A percentile compares a stretch with the other conserved stretches of the same genome.
phyloP scores from a whole-genome alignment of 306 rosid species.

The Fragaria vesca region DNA sequence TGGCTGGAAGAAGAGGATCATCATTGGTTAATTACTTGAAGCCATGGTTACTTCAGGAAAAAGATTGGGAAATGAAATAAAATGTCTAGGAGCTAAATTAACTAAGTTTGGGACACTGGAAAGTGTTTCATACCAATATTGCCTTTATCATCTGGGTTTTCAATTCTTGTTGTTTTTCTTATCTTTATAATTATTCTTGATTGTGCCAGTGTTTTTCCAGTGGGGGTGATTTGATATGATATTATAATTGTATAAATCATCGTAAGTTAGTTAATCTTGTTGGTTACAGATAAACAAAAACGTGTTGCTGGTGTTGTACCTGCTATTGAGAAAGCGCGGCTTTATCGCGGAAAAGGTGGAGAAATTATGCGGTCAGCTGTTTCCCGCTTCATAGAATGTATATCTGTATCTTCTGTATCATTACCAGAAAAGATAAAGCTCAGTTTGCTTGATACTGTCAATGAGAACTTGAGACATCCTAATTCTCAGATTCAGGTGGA shows the following conservation, averaged over 20 bases:
- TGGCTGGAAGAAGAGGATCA: not conserved
- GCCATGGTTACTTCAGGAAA: not conserved
- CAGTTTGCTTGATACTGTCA: slow-evolving; percentile 71
- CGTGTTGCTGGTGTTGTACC: slow-evolving; percentile 75
- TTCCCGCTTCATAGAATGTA: slow-evolving; percentile 82
- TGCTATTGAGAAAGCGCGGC: slow-evolving; percentile 85
- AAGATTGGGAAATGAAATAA: not conserved
- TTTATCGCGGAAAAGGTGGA: slow-evolving; percentile 98
- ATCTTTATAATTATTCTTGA: not conserved
- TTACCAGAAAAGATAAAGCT: slow-evolving; percentile 68
- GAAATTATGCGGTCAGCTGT: slow-evolving; percentile 96
- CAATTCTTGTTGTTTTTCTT: not conserved
- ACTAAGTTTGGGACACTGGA: not conserved
- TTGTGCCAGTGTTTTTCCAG: not conserved
- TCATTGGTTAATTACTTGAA: not conserved
- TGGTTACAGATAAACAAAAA: slow-evolving; percentile 64
- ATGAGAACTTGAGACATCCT: slow-evolving; percentile 95
- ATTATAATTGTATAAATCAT: slow-evolving; percentile 20
- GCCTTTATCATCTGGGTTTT: not conserved
- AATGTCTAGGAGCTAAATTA: not conserved
- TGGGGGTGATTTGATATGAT: not conserved
- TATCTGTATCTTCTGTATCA: slow-evolving; percentile 53
- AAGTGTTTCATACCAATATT: not conserved
- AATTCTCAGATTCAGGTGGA: slow-evolving; percentile 93
- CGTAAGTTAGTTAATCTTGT: slow-evolving; percentile 23